Evolutionary conservation across 257 asterid genomes (phyloP).

Genomic region (Prunella vulgaris): DNA sequence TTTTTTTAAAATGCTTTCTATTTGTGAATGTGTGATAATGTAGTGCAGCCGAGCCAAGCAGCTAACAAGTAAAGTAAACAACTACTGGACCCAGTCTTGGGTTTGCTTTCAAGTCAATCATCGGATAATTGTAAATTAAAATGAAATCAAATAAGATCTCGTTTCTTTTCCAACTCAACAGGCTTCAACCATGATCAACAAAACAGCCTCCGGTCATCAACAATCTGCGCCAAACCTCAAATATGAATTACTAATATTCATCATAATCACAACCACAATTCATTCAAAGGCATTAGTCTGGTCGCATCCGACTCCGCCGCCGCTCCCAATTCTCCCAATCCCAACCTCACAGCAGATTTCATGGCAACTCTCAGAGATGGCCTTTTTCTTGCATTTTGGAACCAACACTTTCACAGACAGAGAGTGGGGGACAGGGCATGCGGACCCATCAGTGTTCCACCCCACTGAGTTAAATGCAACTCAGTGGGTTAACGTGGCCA

Average conservation of each 20-base stretch:
- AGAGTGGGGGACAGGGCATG: conserved; percentile 95
- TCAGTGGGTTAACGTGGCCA: conserved; percentile 86
- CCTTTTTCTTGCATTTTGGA: conserved; percentile 85
- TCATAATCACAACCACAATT: conserved; percentile 20
- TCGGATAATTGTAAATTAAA: too few species aligned
- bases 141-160: too few species aligned
- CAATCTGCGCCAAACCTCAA: neutral
- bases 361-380: conserved; percentile 95
- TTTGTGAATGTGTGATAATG: too few species aligned
- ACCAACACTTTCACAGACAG: conserved; percentile 77
- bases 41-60: too few species aligned
- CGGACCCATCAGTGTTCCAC: conserved; percentile 63
- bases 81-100: too few species aligned
- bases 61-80: too few species aligned
- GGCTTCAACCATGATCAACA: neutral
- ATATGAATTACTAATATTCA: neutral
- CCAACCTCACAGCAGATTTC: conserved; percentile 71
- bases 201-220: neutral
- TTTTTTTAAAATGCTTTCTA: too few species aligned
- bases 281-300: too few species aligned
- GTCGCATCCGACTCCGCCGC: conserved; percentile 55
- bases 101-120: too few species aligned
- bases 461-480: conserved; percentile 67
- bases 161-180: neutral
- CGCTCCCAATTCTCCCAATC: conserved; percentile 78